A percentile compares a stretch with the other conserved stretches of the same genome.
Evolutionary conservation across 2,329 filamentous ascomycete genomes (phyloP).

Genomic region (Penicillium glabrum): DNA sequence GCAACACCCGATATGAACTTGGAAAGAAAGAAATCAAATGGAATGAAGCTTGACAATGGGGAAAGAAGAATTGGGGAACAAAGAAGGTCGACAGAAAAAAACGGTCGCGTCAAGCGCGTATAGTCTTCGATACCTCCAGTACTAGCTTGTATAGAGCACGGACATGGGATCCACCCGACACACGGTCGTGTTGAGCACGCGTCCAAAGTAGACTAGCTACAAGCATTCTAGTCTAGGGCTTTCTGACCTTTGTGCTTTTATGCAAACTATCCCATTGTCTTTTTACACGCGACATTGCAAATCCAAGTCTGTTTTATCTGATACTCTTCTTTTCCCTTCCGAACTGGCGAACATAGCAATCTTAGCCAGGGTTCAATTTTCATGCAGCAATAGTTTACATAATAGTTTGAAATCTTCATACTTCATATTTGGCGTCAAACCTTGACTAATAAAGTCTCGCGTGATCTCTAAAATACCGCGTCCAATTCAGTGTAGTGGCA

Average conservation of each 20-base stretch:
- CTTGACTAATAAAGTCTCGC: background rate
- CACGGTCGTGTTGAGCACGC: slow-evolving; percentile 27
- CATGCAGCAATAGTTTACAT: background rate
- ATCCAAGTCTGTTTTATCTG: too few relatives aligned
- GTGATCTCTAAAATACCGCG: background rate
- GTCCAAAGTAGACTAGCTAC: slow-evolving; percentile 3
- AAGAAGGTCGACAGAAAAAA: slow-evolving; percentile 9
- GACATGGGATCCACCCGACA: slow-evolving; percentile 19
- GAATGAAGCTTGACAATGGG: background rate
- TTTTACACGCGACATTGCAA: too few relatives aligned
- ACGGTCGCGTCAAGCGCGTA: slow-evolving; percentile 29
- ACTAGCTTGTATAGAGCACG: slow-evolving; percentile 30
- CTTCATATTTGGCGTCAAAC: background rate
- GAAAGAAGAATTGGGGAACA: background rate
- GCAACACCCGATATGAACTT: background rate
- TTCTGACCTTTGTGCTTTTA: too few relatives aligned
- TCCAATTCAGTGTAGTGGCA: background rate
- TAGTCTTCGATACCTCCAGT: slow-evolving; percentile 17
- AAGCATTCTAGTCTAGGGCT: background rate
- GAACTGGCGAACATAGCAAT: background rate
- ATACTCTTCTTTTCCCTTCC: background rate
- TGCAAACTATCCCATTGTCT: too few relatives aligned
- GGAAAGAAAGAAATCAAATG: background rate
- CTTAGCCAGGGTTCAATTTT: background rate
- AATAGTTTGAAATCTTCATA: background rate